Percentiles rank a stretch among this genome's conserved stretches.
These are phyloP conservation scores for Tulasnella sp. DNA, from an alignment of 768 basidiomycete species.

Conservation along the genomic window DNA sequence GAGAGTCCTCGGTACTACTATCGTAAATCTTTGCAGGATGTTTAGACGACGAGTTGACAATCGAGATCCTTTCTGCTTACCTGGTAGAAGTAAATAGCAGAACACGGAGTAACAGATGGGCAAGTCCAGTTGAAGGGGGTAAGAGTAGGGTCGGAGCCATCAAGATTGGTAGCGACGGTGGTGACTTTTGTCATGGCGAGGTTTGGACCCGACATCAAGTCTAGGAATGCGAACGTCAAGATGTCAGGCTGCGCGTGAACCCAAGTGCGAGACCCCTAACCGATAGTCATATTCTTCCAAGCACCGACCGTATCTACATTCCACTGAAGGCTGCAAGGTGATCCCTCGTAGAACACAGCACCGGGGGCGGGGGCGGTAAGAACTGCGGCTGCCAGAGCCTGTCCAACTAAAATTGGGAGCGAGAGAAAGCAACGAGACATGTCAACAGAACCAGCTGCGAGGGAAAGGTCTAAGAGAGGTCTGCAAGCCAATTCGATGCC, in stretches of 20 bases:
- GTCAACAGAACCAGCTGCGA: neutral
- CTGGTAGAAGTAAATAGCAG: conserved; percentile 33
- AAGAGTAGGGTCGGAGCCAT: conserved; percentile 25
- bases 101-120: conserved; percentile 29
- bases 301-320: conserved; percentile 21
- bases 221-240: conserved; percentile 16
- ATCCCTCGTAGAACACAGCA: conserved; percentile 26
- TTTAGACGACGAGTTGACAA: neutral
- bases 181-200: conserved; percentile 26
- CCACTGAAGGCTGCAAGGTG: conserved; percentile 29
- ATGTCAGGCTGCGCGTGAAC: neutral
- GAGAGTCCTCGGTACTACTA: neutral
- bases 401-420: neutral
- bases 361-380: conserved; percentile 33
- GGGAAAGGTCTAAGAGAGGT: neutral
- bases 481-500: neutral
- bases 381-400: neutral
- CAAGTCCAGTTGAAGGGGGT: conserved; percentile 30
- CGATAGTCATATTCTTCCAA: conserved; percentile 31
- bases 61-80: conserved; percentile 15
- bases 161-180: conserved; percentile 23
- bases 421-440: neutral
- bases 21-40: neutral
- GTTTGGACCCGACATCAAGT: conserved; percentile 32
- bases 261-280: conserved; percentile 19